phyloP scores from a whole-genome alignment of 495 filamentous ascomycete genomes.

The Talaromyces stipitatus region DNA sequence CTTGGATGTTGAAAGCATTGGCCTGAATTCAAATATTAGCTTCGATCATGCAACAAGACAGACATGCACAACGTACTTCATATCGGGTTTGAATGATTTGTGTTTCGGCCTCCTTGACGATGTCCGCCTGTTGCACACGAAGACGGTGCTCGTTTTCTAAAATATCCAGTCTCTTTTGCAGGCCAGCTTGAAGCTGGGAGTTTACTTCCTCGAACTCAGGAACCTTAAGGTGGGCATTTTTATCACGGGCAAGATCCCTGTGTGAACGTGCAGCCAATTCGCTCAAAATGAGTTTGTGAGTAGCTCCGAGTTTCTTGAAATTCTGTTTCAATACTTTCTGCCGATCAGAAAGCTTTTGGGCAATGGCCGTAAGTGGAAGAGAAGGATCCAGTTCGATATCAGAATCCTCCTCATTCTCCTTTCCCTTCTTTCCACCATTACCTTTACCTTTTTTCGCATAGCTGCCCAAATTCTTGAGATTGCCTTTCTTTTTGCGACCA shows the following conservation, averaged over 20 bases:
- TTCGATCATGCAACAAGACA: constrained; percentile 8
- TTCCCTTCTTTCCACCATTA: constrained; percentile 16
- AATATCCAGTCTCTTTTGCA: constrained; percentile 11
- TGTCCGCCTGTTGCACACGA: constrained; percentile 19
- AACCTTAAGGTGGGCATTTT: constrained; percentile 32
- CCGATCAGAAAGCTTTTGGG: constrained; percentile 30
- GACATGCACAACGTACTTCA: constrained; percentile 16
- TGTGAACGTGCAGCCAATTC: constrained; percentile 31
- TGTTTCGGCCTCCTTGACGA: constrained; percentile 20
- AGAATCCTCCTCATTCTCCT: constrained; percentile 24
- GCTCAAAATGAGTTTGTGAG: constrained; percentile 30
- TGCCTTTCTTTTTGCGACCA: not conserved
- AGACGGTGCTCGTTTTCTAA: constrained; percentile 21
- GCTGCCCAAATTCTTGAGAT: not conserved
- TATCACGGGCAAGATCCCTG: constrained; percentile 33
- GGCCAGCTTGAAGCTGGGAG: constrained; percentile 10
- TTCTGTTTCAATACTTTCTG: constrained; percentile 33
- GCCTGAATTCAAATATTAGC: constrained; percentile 10
- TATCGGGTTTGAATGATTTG: constrained; percentile 19
- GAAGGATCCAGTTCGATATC: constrained; percentile 27
- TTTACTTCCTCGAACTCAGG: constrained; percentile 32
- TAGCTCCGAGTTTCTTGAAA: constrained; percentile 36
- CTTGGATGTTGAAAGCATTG: constrained; percentile 21
- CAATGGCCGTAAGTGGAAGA: constrained; percentile 26
- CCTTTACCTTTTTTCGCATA: not conserved